Percentiles rank a stretch among this genome's conserved stretches.
Conservation (phyloP, 306 rosid genomes). For the Herpetospermum pedunculosum region DNA sequence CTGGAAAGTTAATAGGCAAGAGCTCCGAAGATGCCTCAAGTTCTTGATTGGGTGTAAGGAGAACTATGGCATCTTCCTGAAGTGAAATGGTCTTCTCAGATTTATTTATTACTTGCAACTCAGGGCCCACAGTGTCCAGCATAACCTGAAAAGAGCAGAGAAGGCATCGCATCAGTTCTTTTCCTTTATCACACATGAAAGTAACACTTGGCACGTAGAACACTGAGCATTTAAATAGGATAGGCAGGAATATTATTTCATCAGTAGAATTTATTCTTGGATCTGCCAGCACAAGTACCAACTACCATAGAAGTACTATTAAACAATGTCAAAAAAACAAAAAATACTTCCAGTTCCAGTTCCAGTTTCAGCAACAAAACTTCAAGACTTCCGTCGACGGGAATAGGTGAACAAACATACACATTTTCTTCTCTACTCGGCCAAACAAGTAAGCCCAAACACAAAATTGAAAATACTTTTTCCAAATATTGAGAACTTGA, state of each 20-base stretch:
- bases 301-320: not conserved
- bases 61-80: conserved; percentile 46
- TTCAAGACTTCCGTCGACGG: not conserved
- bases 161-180: not conserved
- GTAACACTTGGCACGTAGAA: not conserved
- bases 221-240: not conserved
- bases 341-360: not conserved
- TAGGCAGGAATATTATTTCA: not conserved
- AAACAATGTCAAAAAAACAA: not conserved
- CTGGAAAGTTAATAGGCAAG: conserved; percentile 81
- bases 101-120: conserved; percentile 67
- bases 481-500: not conserved
- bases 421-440: not conserved
- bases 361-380: too few relatives aligned
- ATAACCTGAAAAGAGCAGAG: conserved; percentile 44
- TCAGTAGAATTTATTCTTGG: not conserved
- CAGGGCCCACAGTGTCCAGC: conserved; percentile 87
- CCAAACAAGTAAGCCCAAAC: not conserved
- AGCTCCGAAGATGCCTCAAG: conserved; percentile 68
- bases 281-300: not conserved
- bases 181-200: not conserved
- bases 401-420: not conserved
- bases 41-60: conserved; percentile 58
- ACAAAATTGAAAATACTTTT: not conserved
- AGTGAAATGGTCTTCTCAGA: conserved; percentile 53